Base-by-base conservation (phyloP, 257 asterid species). In the Ilex asprella region DNA sequence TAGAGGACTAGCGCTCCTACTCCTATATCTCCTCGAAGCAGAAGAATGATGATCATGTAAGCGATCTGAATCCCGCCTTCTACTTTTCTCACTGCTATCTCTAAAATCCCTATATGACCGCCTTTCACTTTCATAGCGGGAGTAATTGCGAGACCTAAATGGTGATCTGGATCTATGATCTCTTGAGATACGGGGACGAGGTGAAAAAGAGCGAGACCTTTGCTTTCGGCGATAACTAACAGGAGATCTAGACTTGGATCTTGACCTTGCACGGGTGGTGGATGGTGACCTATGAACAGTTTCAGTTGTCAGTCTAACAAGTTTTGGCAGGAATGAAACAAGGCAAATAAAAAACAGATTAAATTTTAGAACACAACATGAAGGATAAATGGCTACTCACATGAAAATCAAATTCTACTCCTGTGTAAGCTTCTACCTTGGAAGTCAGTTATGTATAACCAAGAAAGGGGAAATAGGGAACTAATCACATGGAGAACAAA, bases 141-240 rank as follows among this genome's bases (percentile, higher is more conserved):
- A 70, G 80, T 83, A 79, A 68, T 84, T 83, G 62, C 85, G 99
- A 71, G 82, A 78, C 77, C 94, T 79, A 64, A 81, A 79, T 21
- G 97, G 97, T 69, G 96, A 85, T 75, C 97, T 86, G 68, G 95
- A 89, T 76, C 94, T 77, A 76, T 79, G 76, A 74, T 61, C 84
- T 68, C 94, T 76, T 61, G 78, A 69, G n/a, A 81, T 81, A 16
- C 94, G 88, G 31, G 76, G 66, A 16, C 78, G 86, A 63, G 99
- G 97, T 2, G 97, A 89, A 76, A 70, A 79, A 64, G 97, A 89
- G 62, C 82, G 88, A 63, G 96, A 91, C 73, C 79, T 81, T 43
- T 72, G 82, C 78, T 95, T 85, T 12, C 60, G 68, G 60, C 94
- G 73, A 70, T 85, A 85, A 70, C 61, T 74, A 54, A 86, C 61